Evolutionary conservation across 1,284 basidiomycete species (phyloP), one percentile per base, ranked within the genome.

Genomic region (Rhizopogon parksii): DNA sequence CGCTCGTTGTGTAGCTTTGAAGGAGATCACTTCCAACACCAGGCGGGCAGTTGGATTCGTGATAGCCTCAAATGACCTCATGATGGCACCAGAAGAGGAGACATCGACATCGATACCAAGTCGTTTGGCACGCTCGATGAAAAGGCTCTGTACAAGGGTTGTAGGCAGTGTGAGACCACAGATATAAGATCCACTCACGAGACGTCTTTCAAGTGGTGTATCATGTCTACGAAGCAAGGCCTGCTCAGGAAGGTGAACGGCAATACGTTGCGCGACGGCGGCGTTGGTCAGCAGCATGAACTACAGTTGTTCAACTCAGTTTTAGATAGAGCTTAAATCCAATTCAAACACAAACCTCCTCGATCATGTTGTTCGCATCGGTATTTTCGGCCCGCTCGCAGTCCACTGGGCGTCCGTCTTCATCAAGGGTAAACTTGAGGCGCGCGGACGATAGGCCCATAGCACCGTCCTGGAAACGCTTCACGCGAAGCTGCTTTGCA

Each of bases 251-350:
- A 98, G 78, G 57, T 93, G 86, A 35, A 93, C 87, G 19, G 94
- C 95, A 59, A 98, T 85, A 63, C 95, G 86, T 62, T 94, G 90
- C 5, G 95, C 94, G 32, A 95, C 89, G 6, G 92, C 77, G 36
- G 85, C 84, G 66, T 99, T 99, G 56, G 91, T 85, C 52, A 94
- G 76, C 6, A 99, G 71, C 92, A 98, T 98, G 71, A 95, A 95
- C 88, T 94, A 50, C 4, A 42, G 42, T 53, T 14, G 52, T 27
- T n/a, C 51, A 38, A 27, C 17, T 27, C 52, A 36, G 43, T 43
- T 52, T 58, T 47, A 32, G 40, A 21, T 30, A 17, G 47, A 9
- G 45, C 38, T 12, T 25, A 46, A 35, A 15, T 48, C 35, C 19
- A 11, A 42, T 40, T 34, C 54, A 43, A 40, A 30, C 46, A 27